Base-by-base conservation (phyloP, 2,329 filamentous ascomycete genomes). In the Orbilia oligospora region DNA sequence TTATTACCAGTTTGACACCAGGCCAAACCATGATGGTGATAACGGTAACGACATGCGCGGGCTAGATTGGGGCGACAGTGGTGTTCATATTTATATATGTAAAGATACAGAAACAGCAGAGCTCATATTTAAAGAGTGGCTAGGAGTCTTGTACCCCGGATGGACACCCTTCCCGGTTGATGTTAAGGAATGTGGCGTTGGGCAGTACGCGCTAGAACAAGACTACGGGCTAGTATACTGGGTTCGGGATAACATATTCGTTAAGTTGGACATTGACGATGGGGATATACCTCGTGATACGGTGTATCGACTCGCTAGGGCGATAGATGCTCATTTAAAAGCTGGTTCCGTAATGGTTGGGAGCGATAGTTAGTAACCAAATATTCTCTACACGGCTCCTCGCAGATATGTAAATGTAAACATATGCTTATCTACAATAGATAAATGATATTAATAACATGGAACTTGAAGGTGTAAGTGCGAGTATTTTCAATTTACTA, bases 161-260 rank as follows among this genome's bases (percentile, higher is more conserved):
- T 71, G 58, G 65, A 49, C 41, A 2, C 56, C 72, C 5, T 30
- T 16, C 9, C 65, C 66, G 1, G 27, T 70, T 49, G 20, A 68
- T 20, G 9, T 51, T 30, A 38, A 36, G 10, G 33, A 58, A 18
- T 22, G 69, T 14, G 56, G 48, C 41, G 18, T 70, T 2, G 72
- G 72, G 18, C 72, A 76, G 51, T 61, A 70, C 41, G 65, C 64
- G 0, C 38, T 76, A 9, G 65, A 69, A 56, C 63, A 75, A 18
- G 56, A 76, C 1, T 64, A 55, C 22, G 71, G 71, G 6, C 5
- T 64, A 8, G 33, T 65, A 4, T 70, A 76, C 46, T 70, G 71
- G 71, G 27, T 76, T 41, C 41, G 71, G 18, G 56, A 70, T 58
- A 76, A 76, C 20, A 64, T 76, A 1, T 76, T 76, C 41, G 24